phyloP scores from a whole-genome alignment of 192 early-diverging fungal species.

The Podila epicladia region DNA sequence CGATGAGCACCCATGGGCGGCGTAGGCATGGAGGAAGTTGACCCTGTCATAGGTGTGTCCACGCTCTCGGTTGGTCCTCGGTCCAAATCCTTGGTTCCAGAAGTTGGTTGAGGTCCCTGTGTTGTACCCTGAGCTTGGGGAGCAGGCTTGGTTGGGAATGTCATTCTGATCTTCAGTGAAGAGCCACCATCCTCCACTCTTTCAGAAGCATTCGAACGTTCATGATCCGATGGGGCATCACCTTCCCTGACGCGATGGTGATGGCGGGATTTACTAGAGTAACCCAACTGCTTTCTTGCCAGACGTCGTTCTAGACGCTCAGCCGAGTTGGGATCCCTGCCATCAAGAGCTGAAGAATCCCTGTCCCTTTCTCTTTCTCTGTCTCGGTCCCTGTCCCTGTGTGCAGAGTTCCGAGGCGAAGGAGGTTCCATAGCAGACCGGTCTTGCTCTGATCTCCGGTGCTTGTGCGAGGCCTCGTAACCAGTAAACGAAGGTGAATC shows the following conservation, averaged over 20 bases:
- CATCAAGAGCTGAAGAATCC: slow-evolving; percentile 1
- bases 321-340: neutral
- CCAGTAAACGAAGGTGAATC: slow-evolving; percentile 10
- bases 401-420: slow-evolving; percentile 3
- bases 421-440: slow-evolving; percentile 14
- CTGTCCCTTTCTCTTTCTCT: slow-evolving; percentile 5
- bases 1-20: slow-evolving; percentile 3
- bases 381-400: neutral
- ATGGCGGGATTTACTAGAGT: slow-evolving; percentile 12
- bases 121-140: too few species aligned
- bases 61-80: neutral
- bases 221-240: slow-evolving; percentile 3
- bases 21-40: neutral
- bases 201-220: neutral
- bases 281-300: slow-evolving; percentile 21
- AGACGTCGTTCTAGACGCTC: slow-evolving; percentile 31
- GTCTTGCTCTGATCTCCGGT: slow-evolving; percentile 1
- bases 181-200: neutral
- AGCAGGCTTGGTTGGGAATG: too few species aligned
- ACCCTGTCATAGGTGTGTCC: neutral
- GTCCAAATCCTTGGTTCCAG: neutral
- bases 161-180: too few species aligned
- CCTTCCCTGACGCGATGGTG: slow-evolving; percentile 13
- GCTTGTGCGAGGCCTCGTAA: slow-evolving; percentile 6
- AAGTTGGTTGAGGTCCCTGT: too few species aligned